phyloP scores from a whole-genome alignment of 1,284 basidiomycete species.

The Ceratobasidium sp. region DNA sequence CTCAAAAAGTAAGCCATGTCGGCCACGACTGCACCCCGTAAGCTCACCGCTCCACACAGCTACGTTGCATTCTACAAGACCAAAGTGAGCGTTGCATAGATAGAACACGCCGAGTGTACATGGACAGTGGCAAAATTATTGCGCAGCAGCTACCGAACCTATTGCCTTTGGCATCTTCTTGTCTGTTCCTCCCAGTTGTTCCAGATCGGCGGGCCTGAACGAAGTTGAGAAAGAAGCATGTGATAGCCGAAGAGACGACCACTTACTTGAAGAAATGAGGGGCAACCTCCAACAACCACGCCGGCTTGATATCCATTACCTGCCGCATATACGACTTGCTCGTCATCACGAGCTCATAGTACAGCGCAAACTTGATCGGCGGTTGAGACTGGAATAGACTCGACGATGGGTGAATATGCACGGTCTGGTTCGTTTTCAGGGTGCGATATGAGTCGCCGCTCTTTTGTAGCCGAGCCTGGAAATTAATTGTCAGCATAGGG shows the following conservation, averaged over 20 bases:
- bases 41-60: constrained; percentile 28
- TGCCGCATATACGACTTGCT: constrained; percentile 86
- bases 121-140: constrained; percentile 7
- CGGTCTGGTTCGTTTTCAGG: constrained; percentile 94
- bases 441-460: constrained; percentile 94
- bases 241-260: constrained; percentile 8
- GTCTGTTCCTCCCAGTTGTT: constrained; percentile 82
- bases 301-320: constrained; percentile 84
- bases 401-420: constrained; percentile 96
- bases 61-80: constrained; percentile 56
- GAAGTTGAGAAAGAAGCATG: constrained; percentile 30
- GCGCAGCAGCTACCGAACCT: constrained; percentile 41
- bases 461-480: constrained; percentile 86
- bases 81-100: constrained; percentile 51
- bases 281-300: constrained; percentile 94
- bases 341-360: constrained; percentile 95
- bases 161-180: constrained; percentile 88
- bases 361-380: constrained; percentile 89
- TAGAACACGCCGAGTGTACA: not conserved
- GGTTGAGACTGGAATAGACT: constrained; percentile 96
- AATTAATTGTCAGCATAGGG: not conserved
- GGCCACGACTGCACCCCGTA: constrained; percentile 25
- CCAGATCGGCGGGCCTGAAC: constrained; percentile 72
- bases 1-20: constrained; percentile 64
- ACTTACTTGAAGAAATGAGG: constrained; percentile 90